These are phyloP conservation scores for Pythium aquatile DNA, from an alignment of 352 stramenopile genomes.

Conservation along the genomic window DNA sequence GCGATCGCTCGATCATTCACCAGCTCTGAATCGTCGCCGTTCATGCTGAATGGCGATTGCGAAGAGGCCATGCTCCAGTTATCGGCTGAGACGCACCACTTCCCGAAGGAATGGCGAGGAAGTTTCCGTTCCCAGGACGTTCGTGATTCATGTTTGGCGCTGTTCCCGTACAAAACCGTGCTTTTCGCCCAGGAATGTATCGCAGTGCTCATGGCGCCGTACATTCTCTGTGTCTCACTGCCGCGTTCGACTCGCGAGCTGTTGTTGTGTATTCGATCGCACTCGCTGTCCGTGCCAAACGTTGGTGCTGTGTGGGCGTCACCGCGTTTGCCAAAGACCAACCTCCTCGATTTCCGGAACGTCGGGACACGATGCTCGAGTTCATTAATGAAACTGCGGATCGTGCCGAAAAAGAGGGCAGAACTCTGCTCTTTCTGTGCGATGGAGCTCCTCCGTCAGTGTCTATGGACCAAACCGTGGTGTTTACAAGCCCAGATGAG, in stretches of 20 bases:
- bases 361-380: not conserved
- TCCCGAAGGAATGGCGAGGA: constrained; percentile 92
- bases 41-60: constrained; percentile 71
- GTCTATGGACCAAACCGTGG: not conserved
- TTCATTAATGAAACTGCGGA: not conserved
- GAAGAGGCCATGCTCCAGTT: constrained; percentile 86
- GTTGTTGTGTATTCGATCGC: constrained; percentile 92
- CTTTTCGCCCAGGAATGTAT: constrained; percentile 93
- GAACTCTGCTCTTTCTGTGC: too few relatives aligned
- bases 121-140: constrained; percentile 86
- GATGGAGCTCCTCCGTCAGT: not conserved
- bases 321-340: too few relatives aligned
- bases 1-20: constrained; percentile 79
- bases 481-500: not conserved
- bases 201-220: constrained; percentile 93
- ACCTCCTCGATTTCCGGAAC: too few relatives aligned
- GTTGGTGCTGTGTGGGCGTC: constrained; percentile 95
- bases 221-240: constrained; percentile 96
- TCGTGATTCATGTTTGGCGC: constrained; percentile 77
- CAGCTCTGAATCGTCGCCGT: constrained; percentile 55
- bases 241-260: constrained; percentile 88
- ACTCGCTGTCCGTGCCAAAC: constrained; percentile 91
- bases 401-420: too few relatives aligned
- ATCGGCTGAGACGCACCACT: constrained; percentile 94
- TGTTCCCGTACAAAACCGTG: constrained; percentile 95